Conservation (phyloP, 2,329 filamentous ascomycete species). For the Verticillium zaregamsianum region DNA sequence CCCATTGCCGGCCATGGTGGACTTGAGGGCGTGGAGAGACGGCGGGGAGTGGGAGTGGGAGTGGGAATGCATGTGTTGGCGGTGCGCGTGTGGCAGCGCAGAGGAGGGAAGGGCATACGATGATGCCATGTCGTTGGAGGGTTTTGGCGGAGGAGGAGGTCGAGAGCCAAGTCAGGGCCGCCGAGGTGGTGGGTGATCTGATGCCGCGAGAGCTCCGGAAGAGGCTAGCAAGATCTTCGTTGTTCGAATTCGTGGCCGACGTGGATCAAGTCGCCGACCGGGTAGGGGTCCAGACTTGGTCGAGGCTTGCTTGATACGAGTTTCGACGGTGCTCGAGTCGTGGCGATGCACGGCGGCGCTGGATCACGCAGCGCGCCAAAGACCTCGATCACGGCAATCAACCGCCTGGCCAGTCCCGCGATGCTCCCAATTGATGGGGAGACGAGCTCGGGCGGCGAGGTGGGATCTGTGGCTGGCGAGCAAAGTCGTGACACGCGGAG, state of each 20-base stretch:
- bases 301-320: neutral
- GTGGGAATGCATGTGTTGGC: constrained; percentile 36
- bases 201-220: neutral
- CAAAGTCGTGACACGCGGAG: neutral
- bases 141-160: neutral
- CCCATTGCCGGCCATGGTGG: constrained; percentile 19
- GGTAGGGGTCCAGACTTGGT: neutral
- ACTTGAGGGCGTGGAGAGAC: constrained; percentile 34
- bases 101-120: constrained; percentile 51
- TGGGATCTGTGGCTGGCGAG: neutral
- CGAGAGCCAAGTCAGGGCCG: neutral
- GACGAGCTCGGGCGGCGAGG: neutral
- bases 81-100: constrained; percentile 42
- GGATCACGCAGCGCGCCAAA: neutral
- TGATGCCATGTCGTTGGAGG: constrained; percentile 37
- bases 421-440: neutral
- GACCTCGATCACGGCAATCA: neutral
- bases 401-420: neutral
- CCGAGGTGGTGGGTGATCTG: neutral
- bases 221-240: neutral
- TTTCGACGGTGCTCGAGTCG: neutral
- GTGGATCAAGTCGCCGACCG: neutral
- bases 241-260: neutral
- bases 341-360: neutral
- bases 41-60: constrained; percentile 32